Evolutionary conservation across 1,284 basidiomycete genomes (phyloP).

Genomic region (Cystobasidium pallidum): DNA sequence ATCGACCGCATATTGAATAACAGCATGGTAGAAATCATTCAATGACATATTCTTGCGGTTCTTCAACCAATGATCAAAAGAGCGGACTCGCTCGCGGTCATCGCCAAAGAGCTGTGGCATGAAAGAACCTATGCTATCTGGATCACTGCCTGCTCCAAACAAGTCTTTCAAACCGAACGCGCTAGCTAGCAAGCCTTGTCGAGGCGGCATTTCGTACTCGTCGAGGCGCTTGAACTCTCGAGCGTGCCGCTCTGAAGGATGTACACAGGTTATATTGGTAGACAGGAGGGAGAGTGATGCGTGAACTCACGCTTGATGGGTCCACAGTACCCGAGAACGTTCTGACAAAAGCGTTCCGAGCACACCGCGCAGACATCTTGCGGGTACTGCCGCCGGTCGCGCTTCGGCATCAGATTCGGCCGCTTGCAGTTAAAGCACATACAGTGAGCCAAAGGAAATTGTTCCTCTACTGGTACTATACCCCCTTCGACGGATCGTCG

Average conservation of each 20-base stretch:
- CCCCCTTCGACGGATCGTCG: constrained; percentile 11
- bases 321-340: constrained; percentile 40
- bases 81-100: constrained; percentile 36
- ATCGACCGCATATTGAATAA: constrained; percentile 31
- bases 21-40: constrained; percentile 41
- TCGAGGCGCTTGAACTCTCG: constrained; percentile 39
- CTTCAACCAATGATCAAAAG: constrained; percentile 37
- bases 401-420: constrained; percentile 38
- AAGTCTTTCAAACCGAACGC: constrained; percentile 35
- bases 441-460: constrained; percentile 26
- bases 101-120: constrained; percentile 38
- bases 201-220: constrained; percentile 39
- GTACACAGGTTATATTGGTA: neutral
- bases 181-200: constrained; percentile 36
- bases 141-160: constrained; percentile 34
- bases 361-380: constrained; percentile 38
- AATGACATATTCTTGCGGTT: constrained; percentile 31
- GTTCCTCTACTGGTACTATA: constrained; percentile 22
- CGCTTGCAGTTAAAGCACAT: constrained; percentile 42
- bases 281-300: neutral
- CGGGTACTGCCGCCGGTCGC: constrained; percentile 38
- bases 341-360: constrained; percentile 41
- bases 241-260: constrained; percentile 22
- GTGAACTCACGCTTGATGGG: constrained; percentile 41
- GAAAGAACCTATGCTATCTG: constrained; percentile 39